Evolutionary conservation across 2,329 filamentous ascomycete genomes (phyloP).

Genomic region (Uncinocarpus reesii): DNA sequence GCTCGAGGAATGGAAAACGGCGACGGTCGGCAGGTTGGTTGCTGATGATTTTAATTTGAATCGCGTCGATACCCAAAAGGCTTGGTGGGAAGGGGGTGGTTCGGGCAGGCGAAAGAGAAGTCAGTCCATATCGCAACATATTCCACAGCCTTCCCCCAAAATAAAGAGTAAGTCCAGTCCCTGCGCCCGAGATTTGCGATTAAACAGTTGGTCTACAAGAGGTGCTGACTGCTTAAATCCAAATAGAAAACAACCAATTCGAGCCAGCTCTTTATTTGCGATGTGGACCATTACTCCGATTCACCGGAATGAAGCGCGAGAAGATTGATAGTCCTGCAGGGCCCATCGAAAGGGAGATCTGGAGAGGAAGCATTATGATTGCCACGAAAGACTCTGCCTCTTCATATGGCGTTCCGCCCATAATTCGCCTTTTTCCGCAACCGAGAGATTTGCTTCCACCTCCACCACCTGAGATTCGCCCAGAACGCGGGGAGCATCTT

Average conservation of each 20-base stretch:
- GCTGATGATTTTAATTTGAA: constrained; percentile 52
- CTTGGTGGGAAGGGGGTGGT: constrained; percentile 66
- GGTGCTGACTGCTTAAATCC: constrained; percentile 3
- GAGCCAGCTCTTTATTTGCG: constrained; percentile 75
- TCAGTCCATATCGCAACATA: constrained; percentile 29
- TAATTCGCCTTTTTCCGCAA: constrained; percentile 74
- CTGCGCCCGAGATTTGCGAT: too few relatives aligned
- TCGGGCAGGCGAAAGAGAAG: constrained; percentile 39
- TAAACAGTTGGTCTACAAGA: too few relatives aligned
- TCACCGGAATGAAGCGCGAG: constrained; percentile 65
- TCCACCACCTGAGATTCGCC: constrained; percentile 58
- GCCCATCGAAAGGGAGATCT: constrained; percentile 59
- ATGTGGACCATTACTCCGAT: constrained; percentile 82
- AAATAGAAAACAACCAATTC: constrained; percentile 51
- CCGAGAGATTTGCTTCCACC: constrained; percentile 72
- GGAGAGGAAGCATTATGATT: constrained; percentile 92
- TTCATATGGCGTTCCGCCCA: constrained; percentile 67
- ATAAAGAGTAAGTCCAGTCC: constrained; percentile 23
- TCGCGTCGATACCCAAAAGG: constrained; percentile 39
- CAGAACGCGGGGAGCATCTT: constrained; percentile 49
- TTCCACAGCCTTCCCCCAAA: constrained; percentile 24
- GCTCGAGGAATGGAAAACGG: constrained; percentile 58
- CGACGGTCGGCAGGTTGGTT: constrained; percentile 51
- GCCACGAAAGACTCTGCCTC: constrained; percentile 79
- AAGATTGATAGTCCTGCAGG: constrained; percentile 27